Base-by-base conservation (phyloP, 2,329 filamentous ascomycete genomes). In the Fusarium metavorans region DNA sequence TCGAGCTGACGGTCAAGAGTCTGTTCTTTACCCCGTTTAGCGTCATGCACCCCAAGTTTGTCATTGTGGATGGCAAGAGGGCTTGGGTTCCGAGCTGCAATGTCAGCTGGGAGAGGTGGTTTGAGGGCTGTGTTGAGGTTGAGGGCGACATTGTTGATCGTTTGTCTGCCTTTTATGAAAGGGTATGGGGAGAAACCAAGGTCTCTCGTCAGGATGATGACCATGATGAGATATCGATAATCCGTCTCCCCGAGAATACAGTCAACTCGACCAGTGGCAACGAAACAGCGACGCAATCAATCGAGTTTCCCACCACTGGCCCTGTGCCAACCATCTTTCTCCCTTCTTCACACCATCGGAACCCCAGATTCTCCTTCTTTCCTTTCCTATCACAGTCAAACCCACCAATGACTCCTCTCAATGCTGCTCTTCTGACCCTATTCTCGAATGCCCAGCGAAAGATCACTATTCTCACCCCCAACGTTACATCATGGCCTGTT, bases 1-100 rank as follows among this genome's bases (percentile, higher is more conserved):
- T 97, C 20, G 89, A 95, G 62, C 79, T 97, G 37, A 85, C 87
- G 0, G 89, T 95, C 66, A 95, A 95, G 84, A 94, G 91, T 72
- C 85, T 96, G 9, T 97, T 97, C 82, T 91, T 96, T 72, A 85
- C 92, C 3, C 94, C 94, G 0, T 91, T 97, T 69, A 94, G 93
- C 77, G 92, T 97, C n/a, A 93, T 97, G 91, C 94, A 97, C 79
- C 92, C 94, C 0, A 97, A 97, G 78, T 96, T 94, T 76, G 87
- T 96, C 41, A 87, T 97, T 16, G 82, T 96, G 1, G 94, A 97
- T 80, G 88, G 92, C 1, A 81, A 85, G 35, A 86, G 84, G 3
- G 92, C 92, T 0, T 92, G 92, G 77, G 82, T 97, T 11, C 94
- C 94, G 0, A 95, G 92, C 76, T 95, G 93, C 82, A 97, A 97